Conservation (phyloP, 1,284 basidiomycete species). For the Coriolopsis trogii region DNA sequence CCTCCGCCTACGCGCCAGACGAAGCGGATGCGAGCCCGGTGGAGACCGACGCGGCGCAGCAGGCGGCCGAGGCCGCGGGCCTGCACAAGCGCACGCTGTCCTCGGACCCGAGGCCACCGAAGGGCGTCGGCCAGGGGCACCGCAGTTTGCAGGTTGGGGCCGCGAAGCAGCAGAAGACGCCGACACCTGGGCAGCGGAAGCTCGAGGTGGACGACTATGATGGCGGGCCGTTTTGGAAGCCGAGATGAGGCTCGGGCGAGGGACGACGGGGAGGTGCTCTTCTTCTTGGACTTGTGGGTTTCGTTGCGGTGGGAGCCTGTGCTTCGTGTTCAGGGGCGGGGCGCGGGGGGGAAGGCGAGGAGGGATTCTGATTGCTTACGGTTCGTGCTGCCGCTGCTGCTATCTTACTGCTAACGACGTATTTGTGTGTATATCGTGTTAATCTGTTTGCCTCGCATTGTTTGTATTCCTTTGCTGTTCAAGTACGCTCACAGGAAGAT, state of each 20-base stretch:
- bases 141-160: slow-evolving; percentile 10
- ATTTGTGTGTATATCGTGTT: slow-evolving; percentile 19
- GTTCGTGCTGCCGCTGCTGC: slow-evolving; percentile 10
- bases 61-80: not conserved
- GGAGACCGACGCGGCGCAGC: slow-evolving; percentile 5
- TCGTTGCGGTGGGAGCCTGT: slow-evolving; percentile 15
- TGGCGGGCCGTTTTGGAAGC: slow-evolving; percentile 22
- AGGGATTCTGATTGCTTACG: not conserved
- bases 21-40: not conserved
- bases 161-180: not conserved
- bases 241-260: slow-evolving; percentile 9
- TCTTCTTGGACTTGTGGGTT: no score
- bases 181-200: not conserved
- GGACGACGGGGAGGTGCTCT: not conserved
- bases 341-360: not conserved
- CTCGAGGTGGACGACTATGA: slow-evolving; percentile 13
- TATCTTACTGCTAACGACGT: slow-evolving; percentile 18
- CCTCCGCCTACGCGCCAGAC: not conserved
- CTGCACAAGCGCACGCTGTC: slow-evolving; percentile 17
- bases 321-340: slow-evolving; percentile 20
- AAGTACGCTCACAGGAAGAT: no score
- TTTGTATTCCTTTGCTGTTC: not conserved
- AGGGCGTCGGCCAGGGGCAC: slow-evolving; percentile 9
- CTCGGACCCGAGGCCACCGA: slow-evolving; percentile 9
- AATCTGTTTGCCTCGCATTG: slow-evolving; percentile 3